Base-by-base conservation (phyloP, 257 asterid species). In the Parsonsia alboflavescens region DNA sequence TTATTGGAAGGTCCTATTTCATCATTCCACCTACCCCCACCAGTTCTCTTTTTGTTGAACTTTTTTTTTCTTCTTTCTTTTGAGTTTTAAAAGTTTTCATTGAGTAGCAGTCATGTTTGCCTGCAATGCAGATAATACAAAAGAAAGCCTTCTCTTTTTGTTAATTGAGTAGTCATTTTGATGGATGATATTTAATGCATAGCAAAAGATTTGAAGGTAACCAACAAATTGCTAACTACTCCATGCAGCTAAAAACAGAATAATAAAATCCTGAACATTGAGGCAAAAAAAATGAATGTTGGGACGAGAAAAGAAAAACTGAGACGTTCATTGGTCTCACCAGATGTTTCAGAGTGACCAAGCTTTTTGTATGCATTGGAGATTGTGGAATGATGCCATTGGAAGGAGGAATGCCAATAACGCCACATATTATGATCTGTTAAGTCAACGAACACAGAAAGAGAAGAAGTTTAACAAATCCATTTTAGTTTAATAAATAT, bases 331-430 rank as follows among this genome's bases (percentile, higher is more conserved):
- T 5, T 0, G 17, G 26, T 39, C 22, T 68, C 81, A 90, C 99
- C 97, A 92, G 99, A 82, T 95, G 97, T 81, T 95, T 95, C 74
- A 95, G 86, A 71, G 98, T 93, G 59, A 98, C 99, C 83, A 95
- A 80, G 79, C 97, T 92, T 80, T 90, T 95, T 0, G 99, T 95
- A 77, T 95, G 99, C 99, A 95, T 95, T 7, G 99, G 99, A 30
- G 98, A 92, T 83, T 95, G 99, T 1, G 99, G 99, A 79, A 95
- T 93, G 74, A 95, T 98, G 63, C 99, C 99, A 80, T 95, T 95
- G 42, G 99, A 82, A 68, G 99, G 99, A 86, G 99, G 99, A 76
- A 95, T 89, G 81, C 99, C 99, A 28, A 89, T 73, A 66, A 95
- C 96, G 72, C 99, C 99, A 39, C 99, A 95, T 74, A 92, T 49